phyloP scores from a whole-genome alignment of 352 stramenopile species.

The Pythium pectinolyticum region DNA sequence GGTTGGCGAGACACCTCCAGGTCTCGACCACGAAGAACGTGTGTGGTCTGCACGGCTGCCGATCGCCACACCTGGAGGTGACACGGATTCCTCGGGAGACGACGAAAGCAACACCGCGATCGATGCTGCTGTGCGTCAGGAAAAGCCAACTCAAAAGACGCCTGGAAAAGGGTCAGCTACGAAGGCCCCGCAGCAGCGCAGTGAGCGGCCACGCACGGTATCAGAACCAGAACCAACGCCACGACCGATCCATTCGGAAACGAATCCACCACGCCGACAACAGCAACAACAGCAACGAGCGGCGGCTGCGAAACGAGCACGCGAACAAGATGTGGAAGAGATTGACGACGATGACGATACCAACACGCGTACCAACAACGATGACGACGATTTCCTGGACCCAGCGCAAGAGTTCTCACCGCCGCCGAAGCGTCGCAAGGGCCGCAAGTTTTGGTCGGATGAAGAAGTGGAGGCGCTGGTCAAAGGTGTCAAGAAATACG shows the following conservation, averaged over 20 bases:
- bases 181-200: constrained; percentile 4
- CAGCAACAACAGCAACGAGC: neutral
- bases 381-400: constrained; percentile 24
- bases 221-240: neutral
- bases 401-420: neutral
- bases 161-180: constrained; percentile 16
- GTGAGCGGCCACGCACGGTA: neutral
- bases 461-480: constrained; percentile 59
- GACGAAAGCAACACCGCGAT: constrained; percentile 25
- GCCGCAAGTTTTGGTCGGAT: constrained; percentile 46
- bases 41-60: constrained; percentile 32
- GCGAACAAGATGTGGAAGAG: constrained; percentile 14
- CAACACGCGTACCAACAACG: constrained; percentile 8
- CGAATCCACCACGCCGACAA: neutral
- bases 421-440: constrained; percentile 5
- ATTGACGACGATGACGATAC: constrained; percentile 13
- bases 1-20: constrained; percentile 29
- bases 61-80: constrained; percentile 20
- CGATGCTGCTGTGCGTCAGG: constrained; percentile 25
- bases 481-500: constrained; percentile 57
- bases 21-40: constrained; percentile 18
- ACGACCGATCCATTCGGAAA: neutral
- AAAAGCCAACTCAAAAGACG: constrained; percentile 22
- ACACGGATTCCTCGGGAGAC: constrained; percentile 19
- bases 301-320: neutral